phyloP scores from a whole-genome alignment of 495 filamentous ascomycete genomes.

The Xylaria intraflava region DNA sequence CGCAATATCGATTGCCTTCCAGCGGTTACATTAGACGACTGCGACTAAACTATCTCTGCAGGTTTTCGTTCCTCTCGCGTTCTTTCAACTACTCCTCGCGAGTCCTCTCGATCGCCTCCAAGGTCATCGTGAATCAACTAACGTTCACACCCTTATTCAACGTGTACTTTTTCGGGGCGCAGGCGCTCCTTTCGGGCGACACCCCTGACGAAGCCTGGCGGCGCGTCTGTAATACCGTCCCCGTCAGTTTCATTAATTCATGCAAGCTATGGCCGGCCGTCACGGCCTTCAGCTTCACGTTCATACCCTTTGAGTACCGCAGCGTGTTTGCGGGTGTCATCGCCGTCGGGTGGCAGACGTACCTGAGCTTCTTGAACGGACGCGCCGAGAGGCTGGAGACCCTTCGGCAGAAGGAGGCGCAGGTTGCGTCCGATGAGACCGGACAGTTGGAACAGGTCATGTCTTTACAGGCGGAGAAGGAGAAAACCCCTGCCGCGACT shows the following conservation, averaged over 20 bases:
- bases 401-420: slow-evolving; percentile 5
- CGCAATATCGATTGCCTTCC: background rate
- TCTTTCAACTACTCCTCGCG: slow-evolving; percentile 77
- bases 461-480: background rate
- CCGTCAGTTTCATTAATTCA: slow-evolving; percentile 66
- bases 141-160: slow-evolving; percentile 85
- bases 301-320: slow-evolving; percentile 69
- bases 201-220: slow-evolving; percentile 55
- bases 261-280: slow-evolving; percentile 89
- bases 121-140: slow-evolving; percentile 75
- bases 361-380: slow-evolving; percentile 76
- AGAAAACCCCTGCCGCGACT: background rate
- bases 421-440: background rate
- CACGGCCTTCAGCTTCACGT: slow-evolving; percentile 81
- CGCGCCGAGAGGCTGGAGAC: slow-evolving; percentile 52
- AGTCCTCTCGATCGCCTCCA: slow-evolving; percentile 59
- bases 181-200: slow-evolving; percentile 56
- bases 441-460: background rate
- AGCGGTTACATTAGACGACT: background rate
- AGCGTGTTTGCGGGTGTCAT: slow-evolving; percentile 70
- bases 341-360: slow-evolving; percentile 88
- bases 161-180: slow-evolving; percentile 85
- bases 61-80: slow-evolving; percentile 75
- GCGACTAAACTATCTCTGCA: slow-evolving; percentile 19
- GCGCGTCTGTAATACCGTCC: slow-evolving; percentile 68